Percentiles rank a stretch among this genome's conserved stretches.
phyloP scores from a whole-genome alignment of 2,329 filamentous ascomycete genomes.

The Nannizziopsis barbatae region DNA sequence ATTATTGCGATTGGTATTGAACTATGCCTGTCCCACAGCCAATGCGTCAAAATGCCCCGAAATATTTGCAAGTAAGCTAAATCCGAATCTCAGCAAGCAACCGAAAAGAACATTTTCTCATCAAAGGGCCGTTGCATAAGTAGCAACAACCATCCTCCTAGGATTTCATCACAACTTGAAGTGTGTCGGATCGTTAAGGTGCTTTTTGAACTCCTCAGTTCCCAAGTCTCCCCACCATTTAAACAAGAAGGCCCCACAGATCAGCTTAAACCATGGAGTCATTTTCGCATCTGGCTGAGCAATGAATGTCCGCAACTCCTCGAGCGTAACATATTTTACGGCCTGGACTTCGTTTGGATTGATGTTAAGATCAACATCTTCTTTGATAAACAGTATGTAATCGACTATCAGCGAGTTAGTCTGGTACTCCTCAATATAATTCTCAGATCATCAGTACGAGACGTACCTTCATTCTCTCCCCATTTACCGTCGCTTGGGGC shows the following conservation, averaged over 20 bases:
- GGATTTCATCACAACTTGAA: conserved; percentile 51
- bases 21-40: no score
- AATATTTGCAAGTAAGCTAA: no score
- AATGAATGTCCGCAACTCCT: conserved; percentile 77
- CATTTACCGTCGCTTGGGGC: conserved; percentile 94
- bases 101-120: not conserved
- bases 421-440: not conserved
- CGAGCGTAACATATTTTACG: conserved; percentile 69
- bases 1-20: no score
- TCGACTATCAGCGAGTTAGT: conserved; percentile 52
- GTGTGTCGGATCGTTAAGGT: conserved; percentile 69
- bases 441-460: not conserved
- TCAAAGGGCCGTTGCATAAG: not conserved
- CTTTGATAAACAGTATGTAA: conserved; percentile 97
- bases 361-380: conserved; percentile 70
- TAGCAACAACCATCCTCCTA: no score
- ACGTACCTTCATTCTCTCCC: conserved; percentile 95
- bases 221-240: conserved; percentile 88
- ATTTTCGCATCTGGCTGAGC: conserved; percentile 69
- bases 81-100: no score
- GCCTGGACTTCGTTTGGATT: conserved; percentile 86
- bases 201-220: conserved; percentile 66
- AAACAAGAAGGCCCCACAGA: conserved; percentile 94
- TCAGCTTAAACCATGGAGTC: conserved; percentile 98
- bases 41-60: no score